A percentile compares a stretch with the other conserved stretches of the same genome.
These are phyloP conservation scores for Rhizopogon vulgaris DNA, from an alignment of 768 basidiomycete genomes.

Conservation along the genomic window DNA sequence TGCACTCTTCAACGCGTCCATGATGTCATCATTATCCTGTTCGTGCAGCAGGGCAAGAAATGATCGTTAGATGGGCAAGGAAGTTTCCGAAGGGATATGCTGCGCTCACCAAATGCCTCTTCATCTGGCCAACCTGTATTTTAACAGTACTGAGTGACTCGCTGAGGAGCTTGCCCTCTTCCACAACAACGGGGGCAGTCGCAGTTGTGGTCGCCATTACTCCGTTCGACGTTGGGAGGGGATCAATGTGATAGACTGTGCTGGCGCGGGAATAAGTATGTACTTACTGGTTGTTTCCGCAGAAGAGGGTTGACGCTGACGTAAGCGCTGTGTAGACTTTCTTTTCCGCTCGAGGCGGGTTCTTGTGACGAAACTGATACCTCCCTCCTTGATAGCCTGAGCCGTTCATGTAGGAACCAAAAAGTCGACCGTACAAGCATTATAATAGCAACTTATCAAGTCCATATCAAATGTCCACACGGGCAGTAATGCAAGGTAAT, in stretches of 20 bases:
- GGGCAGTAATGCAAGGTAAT: no score
- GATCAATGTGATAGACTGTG: not conserved
- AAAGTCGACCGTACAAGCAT: no score
- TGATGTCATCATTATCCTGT: conserved; percentile 92
- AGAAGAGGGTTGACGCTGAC: no score
- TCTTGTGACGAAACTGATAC: no score
- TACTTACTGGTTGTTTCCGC: no score
- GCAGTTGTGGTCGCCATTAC: conserved; percentile 5
- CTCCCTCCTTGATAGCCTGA: no score
- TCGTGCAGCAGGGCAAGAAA: not conserved
- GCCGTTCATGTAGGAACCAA: no score
- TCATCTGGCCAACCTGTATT: conserved; percentile 92
- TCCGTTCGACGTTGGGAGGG: not conserved
- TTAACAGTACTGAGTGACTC: conserved; percentile 84
- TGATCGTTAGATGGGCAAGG: not conserved
- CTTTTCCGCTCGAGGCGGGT: no score
- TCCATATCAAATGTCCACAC: no score
- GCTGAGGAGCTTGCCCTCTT: conserved; percentile 80
- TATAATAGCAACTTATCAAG: no score
- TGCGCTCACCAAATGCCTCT: conserved; percentile 72
- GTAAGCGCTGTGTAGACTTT: no score
- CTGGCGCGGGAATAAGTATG: not conserved
- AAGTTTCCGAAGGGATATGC: not conserved
- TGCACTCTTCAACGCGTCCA: conserved; percentile 97
- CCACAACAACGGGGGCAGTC: conserved; percentile 41